Conservation (phyloP, 2,329 filamentous ascomycete species). For the Geosmithia flava region DNA sequence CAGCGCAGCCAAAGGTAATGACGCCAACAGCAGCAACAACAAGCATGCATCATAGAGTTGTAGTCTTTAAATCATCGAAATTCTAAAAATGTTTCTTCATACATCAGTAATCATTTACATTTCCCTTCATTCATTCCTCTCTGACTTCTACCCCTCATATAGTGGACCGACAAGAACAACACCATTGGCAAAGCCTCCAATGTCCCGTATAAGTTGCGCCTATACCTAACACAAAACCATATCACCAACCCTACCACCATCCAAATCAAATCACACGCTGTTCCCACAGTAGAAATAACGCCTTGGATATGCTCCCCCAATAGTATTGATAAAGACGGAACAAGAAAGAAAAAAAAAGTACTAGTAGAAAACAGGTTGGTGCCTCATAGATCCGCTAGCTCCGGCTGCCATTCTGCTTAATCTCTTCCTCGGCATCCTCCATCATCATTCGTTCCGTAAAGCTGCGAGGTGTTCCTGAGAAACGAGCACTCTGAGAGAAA, state of each 20-base stretch:
- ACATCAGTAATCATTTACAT: neutral
- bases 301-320: neutral
- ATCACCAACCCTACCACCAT: neutral
- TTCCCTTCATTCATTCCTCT: neutral
- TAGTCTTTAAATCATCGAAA: neutral
- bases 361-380: neutral
- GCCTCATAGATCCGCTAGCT: neutral
- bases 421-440: slow-evolving; percentile 27
- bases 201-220: neutral
- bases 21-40: neutral
- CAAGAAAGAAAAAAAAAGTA: neutral
- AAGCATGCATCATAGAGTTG: neutral
- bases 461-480: slow-evolving; percentile 31
- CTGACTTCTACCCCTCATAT: neutral
- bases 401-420: neutral
- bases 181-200: neutral
- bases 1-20: neutral
- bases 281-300: neutral
- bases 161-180: neutral
- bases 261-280: neutral
- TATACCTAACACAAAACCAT: neutral
- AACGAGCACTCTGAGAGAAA: slow-evolving; percentile 20
- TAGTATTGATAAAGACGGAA: neutral
- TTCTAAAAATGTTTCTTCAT: neutral
- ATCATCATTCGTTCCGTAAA: slow-evolving; percentile 35